Evolutionary conservation across 2,329 filamentous ascomycete genomes (phyloP), one percentile per base, ranked within the genome.

Genomic region (Colletotrichum plurivorum): DNA sequence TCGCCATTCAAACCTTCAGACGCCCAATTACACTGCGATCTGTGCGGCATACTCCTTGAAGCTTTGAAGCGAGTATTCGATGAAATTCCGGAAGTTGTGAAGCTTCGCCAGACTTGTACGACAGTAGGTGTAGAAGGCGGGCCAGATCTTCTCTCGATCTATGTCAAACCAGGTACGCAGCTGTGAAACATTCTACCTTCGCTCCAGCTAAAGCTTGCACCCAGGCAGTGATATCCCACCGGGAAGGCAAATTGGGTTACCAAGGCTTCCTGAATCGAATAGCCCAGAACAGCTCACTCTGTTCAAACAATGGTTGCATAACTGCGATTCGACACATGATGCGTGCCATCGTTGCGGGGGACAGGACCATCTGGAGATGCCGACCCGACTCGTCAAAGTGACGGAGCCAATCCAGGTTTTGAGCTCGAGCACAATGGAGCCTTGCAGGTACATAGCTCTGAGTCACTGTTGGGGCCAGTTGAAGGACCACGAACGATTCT

Each of bases 401-500:
- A 51, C 31, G 2, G 22, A 56, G 10, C 56, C 51, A 10, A 36
- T 67, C 3, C 31, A 20, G 5, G 10, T 67, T 10, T 7, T 67
- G 36, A 10, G 7, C 1, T 55, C 48, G 5, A 41, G 43, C 9
- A 43, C 41, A n/a, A 39, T 61, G n/a, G 12, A 20, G 16, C 27
- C 27, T 31, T 31, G 41, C 16, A 39, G 22, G 3, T 71, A 71
- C 22, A 39, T 67, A 6, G 60, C 69, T 31, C 22, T 78, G 12
- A 74, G 73, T 41, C 74, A 75, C 43, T 73, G 72, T 25, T 74
- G 74, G 73, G 72, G 73, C 2, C 18, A 45, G 3, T 15, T 53
- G 3, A 4, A 53, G 10, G 6, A 63, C 15, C 13, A 63, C 7
- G 22, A 67, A 16, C 20, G 52, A 13, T 45, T 48, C 31, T 56